Conservation (phyloP, 768 basidiomycete species). For the Mycena floridula region DNA sequence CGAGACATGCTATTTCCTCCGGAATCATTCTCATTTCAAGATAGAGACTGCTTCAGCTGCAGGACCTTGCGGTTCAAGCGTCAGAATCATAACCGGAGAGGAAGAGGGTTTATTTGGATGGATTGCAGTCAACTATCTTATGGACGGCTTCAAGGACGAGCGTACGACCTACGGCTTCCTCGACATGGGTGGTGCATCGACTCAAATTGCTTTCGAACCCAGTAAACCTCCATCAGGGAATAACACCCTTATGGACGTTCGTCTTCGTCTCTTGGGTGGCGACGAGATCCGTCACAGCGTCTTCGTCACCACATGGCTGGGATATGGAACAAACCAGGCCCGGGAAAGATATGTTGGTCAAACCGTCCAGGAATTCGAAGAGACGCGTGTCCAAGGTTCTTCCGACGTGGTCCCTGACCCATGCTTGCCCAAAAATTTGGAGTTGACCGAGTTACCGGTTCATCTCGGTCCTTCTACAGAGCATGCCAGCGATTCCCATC, state of each 20-base stretch:
- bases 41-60: constrained; percentile 57
- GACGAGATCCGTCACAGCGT: constrained; percentile 86
- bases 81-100: constrained; percentile 94
- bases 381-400: constrained; percentile 21
- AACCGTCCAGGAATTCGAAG: constrained; percentile 53
- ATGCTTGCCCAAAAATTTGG: constrained; percentile 78
- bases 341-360: constrained; percentile 84
- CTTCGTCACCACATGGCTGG: constrained; percentile 98
- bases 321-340: constrained; percentile 98
- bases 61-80: constrained; percentile 88
- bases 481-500: constrained; percentile 46
- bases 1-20: constrained; percentile 73
- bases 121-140: constrained; percentile 98
- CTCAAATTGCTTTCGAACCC: constrained; percentile 98
- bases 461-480: constrained; percentile 30
- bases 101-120: constrained; percentile 98
- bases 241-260: constrained; percentile 72
- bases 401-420: constrained; percentile 66
- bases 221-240: constrained; percentile 47
- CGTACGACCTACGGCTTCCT: constrained; percentile 78
- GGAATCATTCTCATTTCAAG: constrained; percentile 69
- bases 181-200: constrained; percentile 99
- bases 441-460: constrained; percentile 51
- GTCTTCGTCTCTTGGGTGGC: constrained; percentile 75
- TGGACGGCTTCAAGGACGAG: constrained; percentile 79